Conservation (phyloP, 345 rosid genomes). For the Theobroma cacao region DNA sequence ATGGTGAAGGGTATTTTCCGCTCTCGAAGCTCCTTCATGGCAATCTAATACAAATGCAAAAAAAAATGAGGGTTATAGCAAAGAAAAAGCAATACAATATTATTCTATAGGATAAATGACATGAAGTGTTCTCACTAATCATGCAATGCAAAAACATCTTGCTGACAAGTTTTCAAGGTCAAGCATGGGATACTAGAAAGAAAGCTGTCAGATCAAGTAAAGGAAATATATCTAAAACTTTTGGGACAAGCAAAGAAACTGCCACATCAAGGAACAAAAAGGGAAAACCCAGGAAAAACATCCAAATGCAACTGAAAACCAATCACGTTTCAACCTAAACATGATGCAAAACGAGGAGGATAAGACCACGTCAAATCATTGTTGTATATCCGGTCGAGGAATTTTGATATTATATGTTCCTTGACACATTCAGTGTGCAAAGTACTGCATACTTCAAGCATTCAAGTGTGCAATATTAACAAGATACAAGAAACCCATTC, state of each 20-base stretch:
- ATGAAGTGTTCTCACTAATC: not conserved
- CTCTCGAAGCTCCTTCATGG: slow-evolving; percentile 88
- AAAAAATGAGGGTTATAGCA: not conserved
- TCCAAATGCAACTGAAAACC: not conserved
- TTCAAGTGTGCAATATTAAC: not conserved
- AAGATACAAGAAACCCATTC: not conserved
- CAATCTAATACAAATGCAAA: slow-evolving; percentile 50
- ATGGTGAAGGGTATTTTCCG: slow-evolving; percentile 87
- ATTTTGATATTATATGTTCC: not conserved
- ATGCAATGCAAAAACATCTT: not conserved
- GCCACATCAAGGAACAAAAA: not conserved
- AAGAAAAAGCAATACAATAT: not conserved
- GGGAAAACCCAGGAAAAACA: not conserved
- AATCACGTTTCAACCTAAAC: not conserved
- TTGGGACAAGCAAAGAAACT: not conserved
- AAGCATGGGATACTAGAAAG: not conserved
- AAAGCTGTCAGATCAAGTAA: not conserved
- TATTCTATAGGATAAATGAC: not conserved
- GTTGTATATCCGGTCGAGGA: no score
- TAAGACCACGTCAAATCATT: not conserved
- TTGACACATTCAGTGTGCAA: not conserved
- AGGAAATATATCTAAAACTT: not conserved
- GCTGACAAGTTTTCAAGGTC: not conserved
- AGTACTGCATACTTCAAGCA: not conserved
- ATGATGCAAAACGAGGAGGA: not conserved